These are phyloP conservation scores for Lactarius akahatsu DNA, from an alignment of 768 basidiomycete species.

Conservation along the genomic window DNA sequence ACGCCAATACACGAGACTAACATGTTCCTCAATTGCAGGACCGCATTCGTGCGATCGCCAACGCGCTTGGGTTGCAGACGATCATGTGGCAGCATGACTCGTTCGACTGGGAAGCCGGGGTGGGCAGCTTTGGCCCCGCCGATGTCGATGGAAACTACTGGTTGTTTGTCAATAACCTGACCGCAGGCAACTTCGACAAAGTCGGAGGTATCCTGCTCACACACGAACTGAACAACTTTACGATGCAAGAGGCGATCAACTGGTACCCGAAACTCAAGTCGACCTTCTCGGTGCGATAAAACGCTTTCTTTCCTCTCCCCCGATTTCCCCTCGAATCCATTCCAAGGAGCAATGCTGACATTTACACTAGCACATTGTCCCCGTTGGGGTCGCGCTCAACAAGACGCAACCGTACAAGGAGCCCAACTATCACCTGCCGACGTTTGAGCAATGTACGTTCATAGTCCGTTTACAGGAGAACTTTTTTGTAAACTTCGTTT, in stretches of 20 bases:
- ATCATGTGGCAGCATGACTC: slow-evolving; percentile 73
- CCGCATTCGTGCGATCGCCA: slow-evolving; percentile 69
- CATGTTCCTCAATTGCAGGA: slow-evolving; percentile 35
- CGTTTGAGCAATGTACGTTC: slow-evolving; percentile 50
- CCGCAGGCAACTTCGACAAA: slow-evolving; percentile 14
- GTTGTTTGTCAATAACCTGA: slow-evolving; percentile 18
- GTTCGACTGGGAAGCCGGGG: slow-evolving; percentile 59
- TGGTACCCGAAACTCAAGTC: slow-evolving; percentile 46
- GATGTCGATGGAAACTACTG: slow-evolving; percentile 20
- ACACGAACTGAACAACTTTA: slow-evolving; percentile 60
- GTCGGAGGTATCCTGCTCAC: slow-evolving; percentile 52
- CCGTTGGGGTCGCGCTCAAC: slow-evolving; percentile 53
- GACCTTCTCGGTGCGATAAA: slow-evolving; percentile 44
- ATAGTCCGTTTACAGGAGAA: background rate
- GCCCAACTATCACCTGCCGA: slow-evolving; percentile 41
- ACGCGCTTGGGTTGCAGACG: slow-evolving; percentile 65
- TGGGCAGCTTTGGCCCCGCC: background rate
- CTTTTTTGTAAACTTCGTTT: background rate
- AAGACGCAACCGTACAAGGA: slow-evolving; percentile 54
- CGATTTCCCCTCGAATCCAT: background rate
- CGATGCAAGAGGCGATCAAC: slow-evolving; percentile 60
- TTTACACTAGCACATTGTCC: slow-evolving; percentile 43
- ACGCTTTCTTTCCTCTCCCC: background rate
- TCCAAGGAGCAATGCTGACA: background rate
- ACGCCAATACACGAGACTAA: background rate